A percentile compares a stretch with the other conserved stretches of the same genome.
These are phyloP conservation scores for Pleurotus ostreatus DNA, from an alignment of 768 basidiomycete genomes.

Conservation along the genomic window DNA sequence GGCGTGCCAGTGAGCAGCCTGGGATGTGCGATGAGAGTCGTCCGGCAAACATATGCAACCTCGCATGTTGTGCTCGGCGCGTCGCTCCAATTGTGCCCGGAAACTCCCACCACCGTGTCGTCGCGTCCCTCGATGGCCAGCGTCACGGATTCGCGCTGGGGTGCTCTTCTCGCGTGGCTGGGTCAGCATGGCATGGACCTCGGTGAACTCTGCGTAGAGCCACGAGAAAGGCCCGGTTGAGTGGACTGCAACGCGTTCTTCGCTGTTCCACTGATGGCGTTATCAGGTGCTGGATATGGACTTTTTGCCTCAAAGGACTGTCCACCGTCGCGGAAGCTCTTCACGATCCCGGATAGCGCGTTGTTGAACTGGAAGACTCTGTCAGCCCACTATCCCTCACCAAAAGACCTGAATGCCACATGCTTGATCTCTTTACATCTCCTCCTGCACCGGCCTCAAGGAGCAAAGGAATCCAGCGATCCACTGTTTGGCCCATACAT, in stretches of 20 bases:
- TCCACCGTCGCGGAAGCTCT: conserved; percentile 48
- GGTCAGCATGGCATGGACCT: conserved; percentile 42
- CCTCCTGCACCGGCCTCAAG: conserved; percentile 54
- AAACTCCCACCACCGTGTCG: not conserved
- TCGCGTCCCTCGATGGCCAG: conserved; percentile 4
- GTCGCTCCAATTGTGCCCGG: conserved; percentile 14
- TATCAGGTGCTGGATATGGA: conserved; percentile 63
- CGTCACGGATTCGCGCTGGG: conserved; percentile 35
- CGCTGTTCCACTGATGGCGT: not conserved
- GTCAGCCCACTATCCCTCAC: conserved; percentile 47
- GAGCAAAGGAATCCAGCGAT: conserved; percentile 42
- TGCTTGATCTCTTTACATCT: conserved; percentile 85
- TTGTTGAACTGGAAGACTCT: conserved; percentile 76
- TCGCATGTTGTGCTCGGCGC: conserved; percentile 7
- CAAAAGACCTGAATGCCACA: conserved; percentile 46
- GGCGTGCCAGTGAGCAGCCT: not conserved
- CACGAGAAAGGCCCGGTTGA: conserved; percentile 49
- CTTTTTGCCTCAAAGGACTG: conserved; percentile 44
- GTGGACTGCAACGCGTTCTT: conserved; percentile 11
- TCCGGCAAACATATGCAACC: not conserved
- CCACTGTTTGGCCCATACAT: conserved; percentile 73
- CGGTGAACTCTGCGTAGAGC: conserved; percentile 44
- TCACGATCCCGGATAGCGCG: conserved; percentile 65
- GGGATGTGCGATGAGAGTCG: conserved; percentile 2
- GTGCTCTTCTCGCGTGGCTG: conserved; percentile 50